phyloP scores from a whole-genome alignment of 331 rosid species.

The Erythrophleum ivorense region DNA sequence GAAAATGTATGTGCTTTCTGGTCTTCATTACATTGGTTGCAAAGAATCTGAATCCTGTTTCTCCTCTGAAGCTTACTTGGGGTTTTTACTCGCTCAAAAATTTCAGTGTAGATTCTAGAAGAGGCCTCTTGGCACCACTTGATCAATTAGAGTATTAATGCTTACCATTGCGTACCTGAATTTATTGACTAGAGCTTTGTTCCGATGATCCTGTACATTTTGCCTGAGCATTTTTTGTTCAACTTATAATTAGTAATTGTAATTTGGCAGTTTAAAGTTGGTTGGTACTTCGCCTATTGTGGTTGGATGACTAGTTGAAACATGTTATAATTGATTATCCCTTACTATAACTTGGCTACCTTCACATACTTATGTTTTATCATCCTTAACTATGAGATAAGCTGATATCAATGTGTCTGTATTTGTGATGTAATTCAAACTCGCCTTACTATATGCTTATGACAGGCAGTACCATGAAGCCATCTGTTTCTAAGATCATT shows the following conservation, averaged over 20 bases:
- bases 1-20: background rate
- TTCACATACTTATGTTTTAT: background rate
- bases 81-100: background rate
- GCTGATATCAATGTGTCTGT: background rate
- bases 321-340: background rate
- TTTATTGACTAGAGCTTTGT: background rate
- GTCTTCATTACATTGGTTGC: background rate
- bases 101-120: background rate
- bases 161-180: background rate
- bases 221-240: background rate
- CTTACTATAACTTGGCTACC: background rate
- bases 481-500: slow-evolving; percentile 1
- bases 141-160: background rate
- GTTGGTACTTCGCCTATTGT: slow-evolving; percentile 3
- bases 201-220: background rate
- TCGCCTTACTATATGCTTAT: slow-evolving; percentile 3
- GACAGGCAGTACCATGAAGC: slow-evolving; percentile 11
- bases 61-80: slow-evolving; percentile 1
- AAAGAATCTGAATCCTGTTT: slow-evolving; percentile 3
- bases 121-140: background rate
- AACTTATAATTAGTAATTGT: background rate
- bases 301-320: slow-evolving; percentile 12
- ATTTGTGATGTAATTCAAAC: background rate
- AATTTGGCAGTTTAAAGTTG: slow-evolving; percentile 4
- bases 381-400: background rate